A percentile compares a stretch with the other conserved stretches of the same genome.
Conservation (phyloP, 176 grass and related monocot species). For the Chloris gayana region DNA sequence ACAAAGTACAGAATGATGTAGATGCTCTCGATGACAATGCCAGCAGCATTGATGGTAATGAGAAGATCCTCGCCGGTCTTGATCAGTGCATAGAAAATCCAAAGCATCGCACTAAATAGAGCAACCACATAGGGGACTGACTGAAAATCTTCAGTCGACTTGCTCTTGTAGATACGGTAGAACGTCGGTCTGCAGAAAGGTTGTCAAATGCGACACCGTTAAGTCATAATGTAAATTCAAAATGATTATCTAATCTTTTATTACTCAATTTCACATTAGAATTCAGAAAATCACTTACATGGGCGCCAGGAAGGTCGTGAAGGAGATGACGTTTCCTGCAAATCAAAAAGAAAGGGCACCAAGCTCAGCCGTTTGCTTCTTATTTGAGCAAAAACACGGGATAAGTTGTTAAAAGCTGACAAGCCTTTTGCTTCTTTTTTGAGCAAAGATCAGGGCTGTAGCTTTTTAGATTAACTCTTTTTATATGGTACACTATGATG, state of each 20-base stretch:
- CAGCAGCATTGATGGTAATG: slow-evolving; percentile 73
- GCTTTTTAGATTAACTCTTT: neutral
- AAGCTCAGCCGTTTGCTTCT: slow-evolving; percentile 14
- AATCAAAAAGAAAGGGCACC: neutral
- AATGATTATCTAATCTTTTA: neutral
- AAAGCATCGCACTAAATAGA: slow-evolving; percentile 72
- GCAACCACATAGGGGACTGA: slow-evolving; percentile 86
- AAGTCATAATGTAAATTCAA: neutral
- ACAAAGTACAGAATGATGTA: slow-evolving; percentile 69
- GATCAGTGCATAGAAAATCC: slow-evolving; percentile 80
- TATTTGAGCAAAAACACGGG: neutral
- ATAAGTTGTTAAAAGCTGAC: slow-evolving; percentile 15
- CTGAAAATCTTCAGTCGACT: slow-evolving; percentile 73
- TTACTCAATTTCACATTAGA: neutral
- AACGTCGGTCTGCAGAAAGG: slow-evolving; percentile 61
- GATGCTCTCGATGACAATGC: slow-evolving; percentile 68
- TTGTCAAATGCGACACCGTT: neutral
- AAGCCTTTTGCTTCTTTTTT: slow-evolving; percentile 1
- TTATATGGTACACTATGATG: slow-evolving; percentile 30
- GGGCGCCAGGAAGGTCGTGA: slow-evolving; percentile 70
- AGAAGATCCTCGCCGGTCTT: slow-evolving; percentile 62
- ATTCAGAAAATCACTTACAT: slow-evolving; percentile 46
- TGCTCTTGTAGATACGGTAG: slow-evolving; percentile 64
- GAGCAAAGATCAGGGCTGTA: neutral
- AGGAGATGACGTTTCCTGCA: slow-evolving; percentile 86